Percentiles rank a stretch among this genome's conserved stretches.
phyloP scores from a whole-genome alignment of 805 yeast genomes.

The Kuraishia hungarica region DNA sequence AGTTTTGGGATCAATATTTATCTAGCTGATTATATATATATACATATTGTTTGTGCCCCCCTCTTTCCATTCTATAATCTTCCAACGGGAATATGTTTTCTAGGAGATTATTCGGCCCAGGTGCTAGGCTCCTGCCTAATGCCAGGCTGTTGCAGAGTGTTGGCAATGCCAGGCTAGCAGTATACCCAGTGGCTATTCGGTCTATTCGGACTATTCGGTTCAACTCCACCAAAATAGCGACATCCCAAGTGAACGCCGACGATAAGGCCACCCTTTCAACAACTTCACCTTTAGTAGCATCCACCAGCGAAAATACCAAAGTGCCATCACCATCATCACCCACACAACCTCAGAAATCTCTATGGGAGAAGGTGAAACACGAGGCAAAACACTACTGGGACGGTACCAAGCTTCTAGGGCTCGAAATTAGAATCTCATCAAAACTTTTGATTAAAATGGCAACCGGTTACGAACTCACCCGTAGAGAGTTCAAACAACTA shows the following conservation, averaged over 20 bases:
- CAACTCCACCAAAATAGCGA: not conserved
- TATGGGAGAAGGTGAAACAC: constrained; percentile 84
- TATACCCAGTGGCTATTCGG: not conserved
- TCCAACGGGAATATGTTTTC: not conserved
- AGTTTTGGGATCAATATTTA: too few species aligned
- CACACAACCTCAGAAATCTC: constrained; percentile 30
- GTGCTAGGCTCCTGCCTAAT: not conserved
- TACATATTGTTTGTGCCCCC: too few species aligned
- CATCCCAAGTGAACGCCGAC: not conserved
- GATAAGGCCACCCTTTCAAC: not conserved
- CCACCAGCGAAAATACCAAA: not conserved
- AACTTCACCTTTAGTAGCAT: not conserved
- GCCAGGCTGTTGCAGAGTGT: not conserved
- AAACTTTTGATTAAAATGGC: constrained; percentile 73
- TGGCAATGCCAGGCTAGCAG: constrained; percentile 2
- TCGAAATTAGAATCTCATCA: constrained; percentile 77
- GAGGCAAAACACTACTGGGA: constrained; percentile 89
- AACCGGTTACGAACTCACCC: constrained; percentile 83
- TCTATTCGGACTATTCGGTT: not conserved
- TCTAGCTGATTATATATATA: not conserved
- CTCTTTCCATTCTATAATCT: too few species aligned
- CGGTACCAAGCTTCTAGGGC: constrained; percentile 88
- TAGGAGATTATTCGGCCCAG: not conserved
- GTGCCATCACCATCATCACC: not conserved
- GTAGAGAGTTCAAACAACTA: constrained; percentile 85